phyloP scores from a whole-genome alignment of 345 rosid species.

The Euphorbia lathyris region DNA sequence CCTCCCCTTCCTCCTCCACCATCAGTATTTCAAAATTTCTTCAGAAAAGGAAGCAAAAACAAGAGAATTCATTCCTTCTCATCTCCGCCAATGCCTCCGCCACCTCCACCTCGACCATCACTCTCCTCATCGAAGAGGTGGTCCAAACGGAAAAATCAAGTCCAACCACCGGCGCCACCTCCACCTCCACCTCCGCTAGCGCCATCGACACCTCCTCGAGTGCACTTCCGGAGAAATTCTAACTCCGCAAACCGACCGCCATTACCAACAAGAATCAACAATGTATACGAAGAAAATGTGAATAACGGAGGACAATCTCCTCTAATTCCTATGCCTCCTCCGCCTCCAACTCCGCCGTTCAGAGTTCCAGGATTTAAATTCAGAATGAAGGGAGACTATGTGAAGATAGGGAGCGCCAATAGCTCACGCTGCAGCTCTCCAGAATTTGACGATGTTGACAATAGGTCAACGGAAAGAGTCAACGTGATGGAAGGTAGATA shows the following conservation, averaged over 20 bases:
- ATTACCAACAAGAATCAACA: conserved; percentile 40
- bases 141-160: conserved; percentile 15
- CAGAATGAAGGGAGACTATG: conserved; percentile 50
- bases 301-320: conserved; percentile 46
- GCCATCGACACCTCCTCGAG: conserved; percentile 32
- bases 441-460: conserved; percentile 39
- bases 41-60: conserved; percentile 56
- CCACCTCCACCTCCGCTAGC: conserved; percentile 40
- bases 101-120: conserved; percentile 40
- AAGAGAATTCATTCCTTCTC: conserved; percentile 55
- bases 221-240: conserved; percentile 13
- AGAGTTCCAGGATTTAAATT: conserved; percentile 41
- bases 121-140: conserved; percentile 19
- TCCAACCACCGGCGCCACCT: conserved; percentile 19
- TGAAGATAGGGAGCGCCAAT: conserved; percentile 44
- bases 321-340: conserved; percentile 43
- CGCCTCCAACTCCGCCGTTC: conserved; percentile 68
- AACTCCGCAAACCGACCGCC: conserved; percentile 53
- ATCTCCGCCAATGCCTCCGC: conserved; percentile 38
- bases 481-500: conserved; percentile 28
- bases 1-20: conserved; percentile 40
- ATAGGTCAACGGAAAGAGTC: conserved; percentile 21
- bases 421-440: conserved; percentile 71
- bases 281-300: conserved; percentile 30
- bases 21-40: conserved; percentile 58